phyloP scores from a whole-genome alignment of 257 asterid species.

The Rhazya stricta region DNA sequence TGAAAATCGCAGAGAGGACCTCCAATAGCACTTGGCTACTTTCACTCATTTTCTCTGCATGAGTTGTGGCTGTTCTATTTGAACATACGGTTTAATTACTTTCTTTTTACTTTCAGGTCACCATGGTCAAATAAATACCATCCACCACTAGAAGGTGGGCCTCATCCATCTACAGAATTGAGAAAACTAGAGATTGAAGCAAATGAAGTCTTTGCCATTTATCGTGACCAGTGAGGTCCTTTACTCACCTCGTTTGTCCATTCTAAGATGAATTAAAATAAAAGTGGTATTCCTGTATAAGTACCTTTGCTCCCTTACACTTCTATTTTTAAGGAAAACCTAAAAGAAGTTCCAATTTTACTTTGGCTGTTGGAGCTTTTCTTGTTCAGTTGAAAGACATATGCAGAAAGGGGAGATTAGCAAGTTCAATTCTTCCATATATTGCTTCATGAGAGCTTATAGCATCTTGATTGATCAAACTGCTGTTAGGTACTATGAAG shows the following conservation, averaged over 20 bases:
- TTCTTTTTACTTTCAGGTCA: constrained; percentile 48
- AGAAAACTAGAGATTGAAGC: constrained; percentile 98
- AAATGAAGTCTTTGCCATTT: constrained; percentile 79
- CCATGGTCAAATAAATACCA: constrained; percentile 95
- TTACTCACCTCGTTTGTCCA: constrained; percentile 58
- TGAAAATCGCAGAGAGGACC: background rate
- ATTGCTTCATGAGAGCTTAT: constrained; percentile 10
- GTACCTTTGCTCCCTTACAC: background rate
- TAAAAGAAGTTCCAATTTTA: background rate
- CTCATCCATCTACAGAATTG: constrained; percentile 72
- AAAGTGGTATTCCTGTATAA: background rate
- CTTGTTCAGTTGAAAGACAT: background rate
- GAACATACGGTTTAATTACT: background rate
- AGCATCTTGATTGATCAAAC: constrained; percentile 43
- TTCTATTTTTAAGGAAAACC: background rate
- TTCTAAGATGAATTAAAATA: constrained; percentile 3
- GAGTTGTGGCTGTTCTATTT: background rate
- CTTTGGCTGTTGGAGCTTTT: background rate
- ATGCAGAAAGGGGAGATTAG: background rate
- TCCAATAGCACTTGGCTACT: background rate
- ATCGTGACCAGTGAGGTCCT: constrained; percentile 99
- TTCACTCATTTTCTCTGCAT: background rate
- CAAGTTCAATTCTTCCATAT: background rate
- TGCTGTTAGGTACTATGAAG: constrained; percentile 89
- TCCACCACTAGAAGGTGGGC: constrained; percentile 80